These are phyloP conservation scores for Fraxinus pennsylvanica DNA, from an alignment of 257 asterid genomes.

Conservation along the genomic window DNA sequence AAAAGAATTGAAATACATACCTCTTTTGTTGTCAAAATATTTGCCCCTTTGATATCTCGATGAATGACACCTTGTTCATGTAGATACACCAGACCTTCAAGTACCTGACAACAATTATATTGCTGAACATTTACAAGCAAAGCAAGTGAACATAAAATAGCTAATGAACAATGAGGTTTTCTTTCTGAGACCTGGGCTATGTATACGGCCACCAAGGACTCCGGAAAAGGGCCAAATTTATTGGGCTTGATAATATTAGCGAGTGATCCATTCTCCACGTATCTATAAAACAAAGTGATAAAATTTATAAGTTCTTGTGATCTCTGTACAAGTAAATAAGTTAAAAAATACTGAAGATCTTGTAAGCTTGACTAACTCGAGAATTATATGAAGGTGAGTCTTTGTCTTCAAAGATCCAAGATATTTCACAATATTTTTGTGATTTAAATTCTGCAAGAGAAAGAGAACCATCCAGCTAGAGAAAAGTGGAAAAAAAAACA, in stretches of 20 bases:
- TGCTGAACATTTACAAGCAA: constrained; percentile 27
- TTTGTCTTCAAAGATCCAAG: constrained; percentile 96
- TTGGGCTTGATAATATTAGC: constrained; percentile 97
- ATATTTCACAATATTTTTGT: constrained; percentile 93
- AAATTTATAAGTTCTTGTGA: background rate
- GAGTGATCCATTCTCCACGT: constrained; percentile 98
- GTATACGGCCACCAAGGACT: constrained; percentile 94
- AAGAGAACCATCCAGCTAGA: constrained; percentile 25
- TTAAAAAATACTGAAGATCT: constrained; percentile 20
- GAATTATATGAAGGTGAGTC: constrained; percentile 92
- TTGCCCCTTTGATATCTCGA: constrained; percentile 99
- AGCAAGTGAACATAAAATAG: constrained; percentile 18
- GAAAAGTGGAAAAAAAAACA: constrained; percentile 5
- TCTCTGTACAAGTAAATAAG: constrained; percentile 12
- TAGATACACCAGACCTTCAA: constrained; percentile 96
- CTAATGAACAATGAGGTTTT: constrained; percentile 20
- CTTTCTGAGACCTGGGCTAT: constrained; percentile 82
- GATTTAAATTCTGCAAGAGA: constrained; percentile 83
- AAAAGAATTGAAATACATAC: constrained; percentile 34
- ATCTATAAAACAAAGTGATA: constrained; percentile 46
- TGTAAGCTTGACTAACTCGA: constrained; percentile 65
- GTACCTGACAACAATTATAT: constrained; percentile 50
- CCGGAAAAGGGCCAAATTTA: constrained; percentile 99
- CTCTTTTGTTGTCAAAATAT: constrained; percentile 97
- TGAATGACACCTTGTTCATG: constrained; percentile 99